Conservation (phyloP, 495 filamentous ascomycete genomes). For the Bombardia bombarda region DNA sequence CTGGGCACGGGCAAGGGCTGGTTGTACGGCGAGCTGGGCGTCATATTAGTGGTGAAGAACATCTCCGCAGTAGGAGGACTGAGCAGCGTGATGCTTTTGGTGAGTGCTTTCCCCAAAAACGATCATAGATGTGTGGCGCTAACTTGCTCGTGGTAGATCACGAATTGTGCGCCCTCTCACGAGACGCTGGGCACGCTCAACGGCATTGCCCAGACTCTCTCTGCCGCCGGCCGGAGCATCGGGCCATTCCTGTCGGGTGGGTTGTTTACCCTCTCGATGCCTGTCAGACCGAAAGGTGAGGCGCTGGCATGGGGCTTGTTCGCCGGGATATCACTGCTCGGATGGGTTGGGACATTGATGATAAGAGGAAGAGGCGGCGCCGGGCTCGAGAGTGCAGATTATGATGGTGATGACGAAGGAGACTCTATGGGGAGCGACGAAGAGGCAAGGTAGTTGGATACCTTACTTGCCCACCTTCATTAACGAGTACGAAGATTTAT, state of each 20-base stretch:
- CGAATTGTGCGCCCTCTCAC: conserved; percentile 82
- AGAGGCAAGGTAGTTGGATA: conserved; percentile 5
- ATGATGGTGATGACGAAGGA: conserved; percentile 22
- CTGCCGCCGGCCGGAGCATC: conserved; percentile 78
- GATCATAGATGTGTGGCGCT: neutral
- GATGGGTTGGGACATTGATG: conserved; percentile 66
- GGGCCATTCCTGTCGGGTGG: conserved; percentile 84
- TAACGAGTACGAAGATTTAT: too few species aligned
- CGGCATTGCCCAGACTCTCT: conserved; percentile 88
- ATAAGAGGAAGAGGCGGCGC: conserved; percentile 48
- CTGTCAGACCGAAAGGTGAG: conserved; percentile 73
- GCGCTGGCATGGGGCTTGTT: conserved; percentile 76
- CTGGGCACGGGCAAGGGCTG: conserved; percentile 49
- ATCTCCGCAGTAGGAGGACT: conserved; percentile 81
- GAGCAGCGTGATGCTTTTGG: conserved; percentile 80
- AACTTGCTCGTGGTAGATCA: conserved; percentile 60
- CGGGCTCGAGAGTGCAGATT: conserved; percentile 48
- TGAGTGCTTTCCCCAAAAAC: conserved; percentile 31
- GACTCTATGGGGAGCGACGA: conserved; percentile 9
- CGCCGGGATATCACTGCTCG: conserved; percentile 65
- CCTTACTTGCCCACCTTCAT: too few species aligned
- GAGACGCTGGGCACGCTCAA: conserved; percentile 84
- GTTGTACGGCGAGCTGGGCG: conserved; percentile 68
- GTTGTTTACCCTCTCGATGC: conserved; percentile 66
- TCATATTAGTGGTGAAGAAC: conserved; percentile 78